Percentiles rank a stretch among this genome's conserved stretches.
phyloP scores from a whole-genome alignment of 768 basidiomycete genomes.

The Russula vinacea region DNA sequence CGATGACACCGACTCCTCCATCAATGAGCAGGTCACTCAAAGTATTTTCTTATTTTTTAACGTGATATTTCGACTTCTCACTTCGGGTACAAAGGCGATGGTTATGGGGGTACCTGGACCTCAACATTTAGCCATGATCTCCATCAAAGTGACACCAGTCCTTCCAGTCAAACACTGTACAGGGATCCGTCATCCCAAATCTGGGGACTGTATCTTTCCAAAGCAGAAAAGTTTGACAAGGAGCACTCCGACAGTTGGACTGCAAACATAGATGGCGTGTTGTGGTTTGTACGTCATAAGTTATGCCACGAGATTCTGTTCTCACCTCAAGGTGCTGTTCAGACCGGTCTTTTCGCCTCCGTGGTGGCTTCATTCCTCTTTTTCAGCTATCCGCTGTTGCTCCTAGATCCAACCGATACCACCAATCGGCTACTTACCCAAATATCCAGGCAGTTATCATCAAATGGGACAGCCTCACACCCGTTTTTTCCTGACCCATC shows the following conservation, averaged over 20 bases:
- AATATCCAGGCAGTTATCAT: conserved; percentile 22
- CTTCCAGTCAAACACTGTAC: background rate
- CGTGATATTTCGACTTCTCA: background rate
- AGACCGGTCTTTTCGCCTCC: conserved; percentile 33
- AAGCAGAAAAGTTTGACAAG: conserved; percentile 24
- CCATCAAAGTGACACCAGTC: conserved; percentile 4
- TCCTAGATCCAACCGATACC: conserved; percentile 20
- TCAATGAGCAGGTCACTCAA: conserved; percentile 5
- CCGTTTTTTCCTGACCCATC: background rate
- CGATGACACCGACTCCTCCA: background rate
- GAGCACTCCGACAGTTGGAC: conserved; percentile 26
- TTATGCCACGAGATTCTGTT: background rate
- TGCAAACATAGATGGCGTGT: conserved; percentile 25
- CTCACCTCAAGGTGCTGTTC: background rate
- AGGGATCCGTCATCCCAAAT: conserved; percentile 21
- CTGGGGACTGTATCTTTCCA: conserved; percentile 21
- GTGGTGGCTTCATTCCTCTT: conserved; percentile 30
- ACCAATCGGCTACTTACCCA: conserved; percentile 21
- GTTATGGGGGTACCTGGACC: background rate
- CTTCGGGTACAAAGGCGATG: background rate
- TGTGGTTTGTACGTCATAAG: conserved; percentile 21
- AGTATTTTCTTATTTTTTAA: background rate
- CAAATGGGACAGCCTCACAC: background rate
- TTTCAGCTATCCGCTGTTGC: conserved; percentile 26
- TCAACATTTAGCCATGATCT: background rate